phyloP scores from a whole-genome alignment of 2,329 filamentous ascomycete genomes.

The Fusarium domesticum region DNA sequence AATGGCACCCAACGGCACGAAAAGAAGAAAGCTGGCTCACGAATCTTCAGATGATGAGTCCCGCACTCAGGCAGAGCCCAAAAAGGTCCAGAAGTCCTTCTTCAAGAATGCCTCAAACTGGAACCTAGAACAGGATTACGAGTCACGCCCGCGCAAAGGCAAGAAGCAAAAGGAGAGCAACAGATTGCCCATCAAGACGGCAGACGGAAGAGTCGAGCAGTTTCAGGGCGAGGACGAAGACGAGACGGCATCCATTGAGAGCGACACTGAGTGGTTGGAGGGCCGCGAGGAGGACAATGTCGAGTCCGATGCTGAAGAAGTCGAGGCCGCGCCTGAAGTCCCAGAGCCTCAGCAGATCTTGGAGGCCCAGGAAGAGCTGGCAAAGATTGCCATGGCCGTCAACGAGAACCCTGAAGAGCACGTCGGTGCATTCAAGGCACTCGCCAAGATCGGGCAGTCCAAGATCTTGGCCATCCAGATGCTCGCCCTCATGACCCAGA shows the following conservation, averaged over 20 bases:
- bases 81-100: constrained; percentile 59
- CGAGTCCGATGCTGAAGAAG: constrained; percentile 47
- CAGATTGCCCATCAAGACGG: constrained; percentile 81
- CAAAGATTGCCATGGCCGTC: constrained; percentile 73
- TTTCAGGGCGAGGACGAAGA: constrained; percentile 51
- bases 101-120: constrained; percentile 75
- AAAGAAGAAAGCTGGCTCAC: constrained; percentile 58
- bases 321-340: constrained; percentile 58
- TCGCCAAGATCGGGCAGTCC: constrained; percentile 71
- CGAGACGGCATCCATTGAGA: constrained; percentile 57
- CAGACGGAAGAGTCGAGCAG: constrained; percentile 68
- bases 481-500: constrained; percentile 79
- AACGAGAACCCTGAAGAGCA: constrained; percentile 95
- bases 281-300: constrained; percentile 53
- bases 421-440: constrained; percentile 70
- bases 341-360: constrained; percentile 76
- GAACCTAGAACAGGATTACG: constrained; percentile 91
- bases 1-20: constrained; percentile 51
- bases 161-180: constrained; percentile 73
- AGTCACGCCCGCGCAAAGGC: constrained; percentile 72
- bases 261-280: constrained; percentile 63
- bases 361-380: constrained; percentile 88
- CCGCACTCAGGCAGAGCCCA: constrained; percentile 31
- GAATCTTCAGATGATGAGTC: constrained; percentile 46
- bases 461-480: constrained; percentile 75